Evolutionary conservation across 2,329 filamentous ascomycete genomes (phyloP).

Genomic region (Tolypocladium tundrense): DNA sequence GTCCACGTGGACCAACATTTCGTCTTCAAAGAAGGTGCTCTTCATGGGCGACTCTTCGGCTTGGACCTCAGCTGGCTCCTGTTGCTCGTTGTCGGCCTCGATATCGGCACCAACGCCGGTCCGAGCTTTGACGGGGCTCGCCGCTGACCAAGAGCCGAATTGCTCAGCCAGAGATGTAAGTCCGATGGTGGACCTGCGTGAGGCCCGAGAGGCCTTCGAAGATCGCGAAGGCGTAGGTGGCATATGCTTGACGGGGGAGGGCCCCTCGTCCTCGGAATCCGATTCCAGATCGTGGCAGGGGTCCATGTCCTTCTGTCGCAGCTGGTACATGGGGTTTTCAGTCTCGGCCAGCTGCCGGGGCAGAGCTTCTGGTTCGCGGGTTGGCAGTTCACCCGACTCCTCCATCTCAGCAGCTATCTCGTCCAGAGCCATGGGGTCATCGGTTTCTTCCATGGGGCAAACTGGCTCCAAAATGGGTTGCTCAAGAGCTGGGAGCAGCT

Average conservation of each 20-base stretch:
- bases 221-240: constrained; percentile 31
- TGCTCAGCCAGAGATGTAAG: constrained; percentile 56
- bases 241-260: constrained; percentile 16
- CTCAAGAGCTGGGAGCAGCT: not conserved
- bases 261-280: constrained; percentile 44
- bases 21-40: constrained; percentile 50
- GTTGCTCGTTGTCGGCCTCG: not conserved
- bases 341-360: constrained; percentile 1
- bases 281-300: constrained; percentile 33
- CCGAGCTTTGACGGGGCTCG: constrained; percentile 31
- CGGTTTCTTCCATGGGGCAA: not conserved
- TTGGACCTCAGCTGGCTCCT: constrained; percentile 2
- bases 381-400: constrained; percentile 4
- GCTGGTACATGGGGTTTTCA: constrained; percentile 18
- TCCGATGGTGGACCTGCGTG: constrained; percentile 28
- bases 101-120: no score
- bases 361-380: not conserved
- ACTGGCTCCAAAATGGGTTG: not conserved
- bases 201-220: constrained; percentile 2
- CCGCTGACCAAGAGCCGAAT: constrained; percentile 52
- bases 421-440: constrained; percentile 14
- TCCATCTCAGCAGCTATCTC: constrained; percentile 8
- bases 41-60: constrained; percentile 28
- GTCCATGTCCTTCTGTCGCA: constrained; percentile 37
- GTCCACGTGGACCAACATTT: constrained; percentile 34